Conservation (phyloP, 1,284 basidiomycete genomes). For the Marasmius fiardii region DNA sequence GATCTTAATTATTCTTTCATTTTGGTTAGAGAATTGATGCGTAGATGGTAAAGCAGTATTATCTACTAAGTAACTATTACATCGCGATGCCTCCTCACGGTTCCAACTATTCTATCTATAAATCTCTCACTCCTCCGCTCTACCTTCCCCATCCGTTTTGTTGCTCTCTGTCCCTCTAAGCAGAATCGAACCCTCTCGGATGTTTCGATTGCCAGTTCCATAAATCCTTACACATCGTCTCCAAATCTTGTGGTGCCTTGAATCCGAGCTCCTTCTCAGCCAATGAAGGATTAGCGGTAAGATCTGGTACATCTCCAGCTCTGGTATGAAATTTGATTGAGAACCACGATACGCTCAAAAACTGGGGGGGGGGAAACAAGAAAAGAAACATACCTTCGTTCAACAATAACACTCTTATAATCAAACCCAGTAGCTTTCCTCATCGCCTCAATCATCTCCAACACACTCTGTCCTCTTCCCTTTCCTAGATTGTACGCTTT, state of each 20-base stretch:
- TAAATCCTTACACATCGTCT: conserved; percentile 89
- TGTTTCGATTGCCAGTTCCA: conserved; percentile 94
- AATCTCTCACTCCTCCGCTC: too few species aligned
- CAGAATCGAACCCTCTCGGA: conserved; percentile 60
- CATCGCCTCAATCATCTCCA: conserved; percentile 97
- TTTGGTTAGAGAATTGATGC: too few species aligned
- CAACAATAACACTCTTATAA: conserved; percentile 89
- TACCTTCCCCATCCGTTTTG: too few species aligned
- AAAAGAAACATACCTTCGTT: conserved; percentile 76
- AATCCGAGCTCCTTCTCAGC: conserved; percentile 96
- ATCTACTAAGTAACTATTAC: neutral
- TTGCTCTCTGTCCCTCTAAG: too few species aligned
- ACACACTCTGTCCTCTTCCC: conserved; percentile 89
- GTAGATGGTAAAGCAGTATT: too few species aligned
- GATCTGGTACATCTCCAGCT: conserved; percentile 93
- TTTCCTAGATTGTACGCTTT: conserved; percentile 97
- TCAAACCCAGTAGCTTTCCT: conserved; percentile 85
- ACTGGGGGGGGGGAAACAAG: too few species aligned
- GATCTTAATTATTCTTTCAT: too few species aligned
- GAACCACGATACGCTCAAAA: too few species aligned
- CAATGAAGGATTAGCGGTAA: conserved; percentile 91
- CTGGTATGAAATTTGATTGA: too few species aligned
- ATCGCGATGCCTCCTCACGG: too few species aligned
- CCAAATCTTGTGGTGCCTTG: conserved; percentile 76
- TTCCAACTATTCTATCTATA: too few species aligned